A percentile compares a stretch with the other conserved stretches of the same genome.
Evolutionary conservation across 495 filamentous ascomycete genomes (phyloP).

Genomic region (Corynascus novoguineensis): DNA sequence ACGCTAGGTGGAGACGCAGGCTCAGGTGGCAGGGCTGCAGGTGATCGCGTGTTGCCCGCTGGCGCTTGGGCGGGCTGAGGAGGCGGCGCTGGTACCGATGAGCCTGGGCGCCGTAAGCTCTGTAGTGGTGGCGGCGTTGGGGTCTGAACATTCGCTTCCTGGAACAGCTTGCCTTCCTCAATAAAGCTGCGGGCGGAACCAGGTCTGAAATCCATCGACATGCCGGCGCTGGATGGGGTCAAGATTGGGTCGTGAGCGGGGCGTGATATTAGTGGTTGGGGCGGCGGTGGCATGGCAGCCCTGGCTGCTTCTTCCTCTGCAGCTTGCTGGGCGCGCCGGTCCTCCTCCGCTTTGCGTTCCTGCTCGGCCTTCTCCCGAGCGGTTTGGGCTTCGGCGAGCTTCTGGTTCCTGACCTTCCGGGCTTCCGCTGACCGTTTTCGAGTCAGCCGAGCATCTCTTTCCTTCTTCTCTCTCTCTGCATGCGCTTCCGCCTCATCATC

Average conservation of each 20-base stretch:
- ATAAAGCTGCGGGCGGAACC: conserved; percentile 30
- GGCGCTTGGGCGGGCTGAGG: neutral
- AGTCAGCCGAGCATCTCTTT: conserved; percentile 12
- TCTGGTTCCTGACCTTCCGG: neutral
- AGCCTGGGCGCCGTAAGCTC: neutral
- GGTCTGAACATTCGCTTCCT: conserved; percentile 26
- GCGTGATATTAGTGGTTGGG: neutral
- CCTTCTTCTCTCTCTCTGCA: conserved; percentile 17
- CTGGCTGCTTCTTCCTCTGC: conserved; percentile 1
- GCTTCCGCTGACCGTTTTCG: conserved; percentile 15
- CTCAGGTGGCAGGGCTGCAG: neutral
- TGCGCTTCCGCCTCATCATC: conserved; percentile 18
- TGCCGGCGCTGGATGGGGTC: conserved; percentile 24
- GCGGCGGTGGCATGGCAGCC: conserved; percentile 4
- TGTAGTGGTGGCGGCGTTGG: conserved; percentile 9
- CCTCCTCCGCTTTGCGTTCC: neutral
- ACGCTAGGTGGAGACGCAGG: conserved; percentile 1
- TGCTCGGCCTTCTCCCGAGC: neutral
- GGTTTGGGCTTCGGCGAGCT: conserved; percentile 5
- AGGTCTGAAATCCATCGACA: conserved; percentile 21
- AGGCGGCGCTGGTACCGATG: neutral
- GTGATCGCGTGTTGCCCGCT: neutral
- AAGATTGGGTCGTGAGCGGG: neutral
- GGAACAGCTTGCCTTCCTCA: conserved; percentile 34
- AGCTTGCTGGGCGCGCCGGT: neutral